A percentile compares a stretch with the other conserved stretches of the same genome.
Evolutionary conservation across 2,329 filamentous ascomycete species (phyloP).

Genomic region (Dothidotthia symphoricarpi): DNA sequence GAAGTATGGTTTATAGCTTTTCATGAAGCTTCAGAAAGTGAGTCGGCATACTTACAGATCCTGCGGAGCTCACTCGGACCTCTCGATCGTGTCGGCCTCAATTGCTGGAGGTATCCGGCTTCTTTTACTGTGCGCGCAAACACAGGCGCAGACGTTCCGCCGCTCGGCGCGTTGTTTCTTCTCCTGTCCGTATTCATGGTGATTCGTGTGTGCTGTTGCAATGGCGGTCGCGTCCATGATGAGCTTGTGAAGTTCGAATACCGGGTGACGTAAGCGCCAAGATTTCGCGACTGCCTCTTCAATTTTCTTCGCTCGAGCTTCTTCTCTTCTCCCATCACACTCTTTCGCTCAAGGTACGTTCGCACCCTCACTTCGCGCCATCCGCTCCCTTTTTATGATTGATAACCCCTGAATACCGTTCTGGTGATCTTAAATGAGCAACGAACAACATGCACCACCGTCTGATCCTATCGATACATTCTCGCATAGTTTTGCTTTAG

Average conservation of each 20-base stretch:
- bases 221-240: conserved; percentile 4
- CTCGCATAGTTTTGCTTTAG: conserved; percentile 9
- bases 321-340: conserved; percentile 22
- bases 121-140: conserved; percentile 58
- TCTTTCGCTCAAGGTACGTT: conserved; percentile 27
- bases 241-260: conserved; percentile 16
- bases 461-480: conserved; percentile 43
- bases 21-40: not conserved
- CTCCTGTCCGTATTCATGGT: conserved; percentile 63
- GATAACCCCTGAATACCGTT: conserved; percentile 54
- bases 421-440: conserved; percentile 57
- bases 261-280: conserved; percentile 26
- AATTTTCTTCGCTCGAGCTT: conserved; percentile 27
- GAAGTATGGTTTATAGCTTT: too few species aligned
- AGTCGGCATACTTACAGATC: conserved; percentile 65
- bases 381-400: conserved; percentile 44
- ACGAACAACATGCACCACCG: conserved; percentile 63
- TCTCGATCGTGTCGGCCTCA: conserved; percentile 57
- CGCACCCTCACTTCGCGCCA: conserved; percentile 1
- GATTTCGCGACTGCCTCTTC: conserved; percentile 25
- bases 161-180: conserved; percentile 83
- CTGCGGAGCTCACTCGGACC: conserved; percentile 72
- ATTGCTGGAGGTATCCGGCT: conserved; percentile 45
- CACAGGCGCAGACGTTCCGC: conserved; percentile 71
- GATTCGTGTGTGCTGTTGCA: conserved; percentile 12